Base-by-base conservation (phyloP, 2,329 filamentous ascomycete species). In the Stagonosporopsis vannaccii region DNA sequence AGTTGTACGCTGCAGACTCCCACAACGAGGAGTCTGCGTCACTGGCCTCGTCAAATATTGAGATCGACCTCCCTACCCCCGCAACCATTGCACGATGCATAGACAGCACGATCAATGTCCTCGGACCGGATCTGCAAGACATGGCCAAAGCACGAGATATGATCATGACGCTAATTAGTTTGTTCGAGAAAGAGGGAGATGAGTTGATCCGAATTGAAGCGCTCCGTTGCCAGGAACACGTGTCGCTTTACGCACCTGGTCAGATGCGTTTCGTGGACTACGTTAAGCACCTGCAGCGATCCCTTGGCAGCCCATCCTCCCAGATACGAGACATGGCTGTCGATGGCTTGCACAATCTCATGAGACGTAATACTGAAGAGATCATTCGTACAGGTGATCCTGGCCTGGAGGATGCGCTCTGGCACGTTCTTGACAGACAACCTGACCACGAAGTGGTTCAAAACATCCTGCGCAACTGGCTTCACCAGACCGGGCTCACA, bases 121-220 rank as follows among this genome's bases (percentile, higher is more conserved):
- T 99, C 11, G 95, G 95, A 0, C 95, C 95, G 0, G 96, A 99
- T 76, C 80, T 99, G 20, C 95, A 98, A 75, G 95, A 98, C 69
- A 87, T 95, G 62, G 87, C 87, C 3, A 97, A 96, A 77, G 91
- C 92, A n/a, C 84, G 95, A 63, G 93, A 97, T 71, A 84, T 99
- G 50, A 95, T 98, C 46, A 84, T 98, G 59, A 95, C 89, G 0
- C 82, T 99, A 8, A 88, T 98, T 3, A 84, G 86, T 3, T 89
- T 96, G 62, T 95, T 98, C 68, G 87, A 91, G 60, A 82, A 89
- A 43, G 91, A 96, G 67, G 84, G 89, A 4, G 87, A 90, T 51
- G 75, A 86, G 4, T 79, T 88, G 11, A 84, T 96, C 6, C 85
- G 92, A 25, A 86, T 88, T 17, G 91, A 92, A 61, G 90, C 90